Base-by-base conservation (phyloP, 306 rosid species). In the Castanea sativa region DNA sequence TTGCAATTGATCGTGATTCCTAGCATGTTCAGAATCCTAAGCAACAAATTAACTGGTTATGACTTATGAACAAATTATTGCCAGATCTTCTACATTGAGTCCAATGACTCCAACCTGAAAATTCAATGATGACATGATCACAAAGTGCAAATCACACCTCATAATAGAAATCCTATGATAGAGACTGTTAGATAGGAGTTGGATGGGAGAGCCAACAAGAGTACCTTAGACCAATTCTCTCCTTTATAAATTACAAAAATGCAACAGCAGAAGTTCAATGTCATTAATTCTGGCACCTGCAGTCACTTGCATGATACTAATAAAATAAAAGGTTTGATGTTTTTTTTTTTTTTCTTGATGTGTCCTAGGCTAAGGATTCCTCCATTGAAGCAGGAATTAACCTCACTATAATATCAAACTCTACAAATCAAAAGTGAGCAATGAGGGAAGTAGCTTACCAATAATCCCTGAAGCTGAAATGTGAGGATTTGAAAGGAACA, bases 401-500 rank as follows among this genome's bases (percentile, higher is more conserved):
- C 49, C 51, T n/a, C 1, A 23, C 71, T n/a, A 51, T 13, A 43
- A 53, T 38, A 74, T 71, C 38, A 20, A 69, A 77, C 71, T 7
- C 73, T 5, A 33, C 32, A 78, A 79, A 49, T 33, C 67, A 41
- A 3, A 32, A 35, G 71, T 19, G 18, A 33, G 74, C 14, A 77
- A 35, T 49, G 25, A 67, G 71, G 59, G 71, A 51, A 58, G 64
- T 78, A 79, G 79, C 82, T 76, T 86, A 92, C 99, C 98, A 55
- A 90, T 84, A 72, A 84, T 90, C 86, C 92, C 97, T 0, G 97
- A 89, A 45, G 91, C 90, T 11, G 96, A 90, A 76, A 91, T 83
- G 4, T 76, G 92, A 56, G 98, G 90, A 77, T 85, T 88, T 49
- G 96, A 91, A 79, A 93, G 97, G 80, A 95, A 92, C 2, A 89